Evolutionary conservation across 2,329 filamentous ascomycete genomes (phyloP).

Genomic region (Apiospora aurea): DNA sequence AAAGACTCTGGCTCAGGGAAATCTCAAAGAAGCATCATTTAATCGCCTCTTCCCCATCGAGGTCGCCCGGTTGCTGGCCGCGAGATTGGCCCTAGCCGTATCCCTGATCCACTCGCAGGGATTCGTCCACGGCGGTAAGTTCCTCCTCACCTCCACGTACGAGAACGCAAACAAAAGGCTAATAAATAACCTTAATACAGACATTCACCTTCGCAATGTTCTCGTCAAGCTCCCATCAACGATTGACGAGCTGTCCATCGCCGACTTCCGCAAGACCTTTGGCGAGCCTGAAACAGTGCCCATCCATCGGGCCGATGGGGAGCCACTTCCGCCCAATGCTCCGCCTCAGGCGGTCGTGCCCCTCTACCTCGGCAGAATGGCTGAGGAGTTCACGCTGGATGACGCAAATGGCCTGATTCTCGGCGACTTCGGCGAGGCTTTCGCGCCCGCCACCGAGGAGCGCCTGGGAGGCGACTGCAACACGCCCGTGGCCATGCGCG

Average conservation of each 20-base stretch:
- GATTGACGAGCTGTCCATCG: constrained; percentile 4
- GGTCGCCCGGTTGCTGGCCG: background rate
- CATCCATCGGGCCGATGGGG: constrained; percentile 10
- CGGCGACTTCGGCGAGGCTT: constrained; percentile 12
- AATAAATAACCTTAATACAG: background rate
- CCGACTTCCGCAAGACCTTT: background rate
- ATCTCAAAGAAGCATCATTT: background rate
- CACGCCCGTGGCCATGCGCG: constrained; percentile 3
- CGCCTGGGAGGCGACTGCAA: background rate
- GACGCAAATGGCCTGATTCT: constrained; percentile 5
- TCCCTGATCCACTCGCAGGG: background rate
- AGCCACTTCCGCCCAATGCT: constrained; percentile 1
- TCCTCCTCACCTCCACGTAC: background rate
- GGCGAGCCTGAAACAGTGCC: background rate
- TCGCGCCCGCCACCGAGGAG: background rate
- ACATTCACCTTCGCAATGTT: background rate
- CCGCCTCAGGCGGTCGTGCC: background rate
- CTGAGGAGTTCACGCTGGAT: background rate
- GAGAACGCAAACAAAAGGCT: background rate
- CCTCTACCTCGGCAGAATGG: constrained; percentile 3
- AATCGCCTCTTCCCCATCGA: background rate
- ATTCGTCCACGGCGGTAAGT: background rate
- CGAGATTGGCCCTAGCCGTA: background rate
- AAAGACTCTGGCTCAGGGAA: background rate
- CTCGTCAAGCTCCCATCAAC: background rate